phyloP scores from a whole-genome alignment of 805 yeast genomes.

The Candida easanensis region DNA sequence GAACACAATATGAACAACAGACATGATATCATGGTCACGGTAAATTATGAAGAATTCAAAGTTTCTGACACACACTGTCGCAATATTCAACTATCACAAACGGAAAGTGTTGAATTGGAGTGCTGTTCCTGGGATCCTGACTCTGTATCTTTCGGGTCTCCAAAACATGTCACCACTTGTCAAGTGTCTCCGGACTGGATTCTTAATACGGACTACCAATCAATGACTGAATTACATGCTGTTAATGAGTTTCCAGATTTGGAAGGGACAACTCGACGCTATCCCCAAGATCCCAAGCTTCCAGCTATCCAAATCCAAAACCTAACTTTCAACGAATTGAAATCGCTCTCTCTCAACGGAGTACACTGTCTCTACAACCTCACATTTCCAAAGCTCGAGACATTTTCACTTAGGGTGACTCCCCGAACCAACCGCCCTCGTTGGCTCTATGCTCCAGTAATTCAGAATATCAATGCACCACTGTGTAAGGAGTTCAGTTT shows the following conservation, averaged over 20 bases:
- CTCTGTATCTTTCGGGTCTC: too few species aligned
- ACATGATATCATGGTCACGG: too few species aligned
- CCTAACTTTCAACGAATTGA: neutral
- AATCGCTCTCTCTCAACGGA: neutral
- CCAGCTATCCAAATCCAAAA: neutral
- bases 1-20: too few species aligned
- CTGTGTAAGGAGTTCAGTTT: neutral
- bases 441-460: neutral
- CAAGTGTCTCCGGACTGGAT: too few species aligned
- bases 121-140: too few species aligned
- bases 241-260: neutral
- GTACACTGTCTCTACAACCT: neutral
- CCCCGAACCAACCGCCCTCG: neutral
- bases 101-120: too few species aligned
- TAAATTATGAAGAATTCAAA: too few species aligned
- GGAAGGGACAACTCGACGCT: neutral
- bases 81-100: too few species aligned
- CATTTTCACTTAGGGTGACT: neutral
- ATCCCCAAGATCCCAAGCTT: neutral
- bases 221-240: neutral
- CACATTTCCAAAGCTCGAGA: neutral
- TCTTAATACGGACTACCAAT: neutral
- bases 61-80: too few species aligned
- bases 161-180: too few species aligned
- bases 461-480: neutral